Base-by-base conservation (phyloP, 495 filamentous ascomycete species). In the Massariosphaeria phaeospora region DNA sequence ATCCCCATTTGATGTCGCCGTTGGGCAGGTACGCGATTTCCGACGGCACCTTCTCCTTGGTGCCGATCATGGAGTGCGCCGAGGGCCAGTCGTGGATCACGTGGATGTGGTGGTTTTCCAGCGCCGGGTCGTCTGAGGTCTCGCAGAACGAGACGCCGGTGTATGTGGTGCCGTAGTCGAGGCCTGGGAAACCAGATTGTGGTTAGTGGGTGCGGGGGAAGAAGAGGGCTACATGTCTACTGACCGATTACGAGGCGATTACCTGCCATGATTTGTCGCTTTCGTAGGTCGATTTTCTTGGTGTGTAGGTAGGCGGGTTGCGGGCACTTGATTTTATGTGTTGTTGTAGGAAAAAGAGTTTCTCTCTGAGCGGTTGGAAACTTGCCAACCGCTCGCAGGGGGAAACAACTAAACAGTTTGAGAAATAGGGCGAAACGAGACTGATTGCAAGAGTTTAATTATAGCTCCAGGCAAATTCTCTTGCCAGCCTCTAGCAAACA, bases 31-130 rank as follows among this genome's bases (percentile, higher is more conserved):
- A 52, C 3, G 41, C 43, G 15, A 59, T 48, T 23, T 59, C 55
- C 13, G 48, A 52, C n/a, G 55, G 48, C 3, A 59, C 55, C 23
- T 59, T 59, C 24, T 59, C 48, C 21, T 59, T 59, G 8, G 55
- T 59, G 11, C 55, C 55, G 13, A 59, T 18, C 48, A 41, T 36
- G 21, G 23, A 36, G 34, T 59, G 55, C 2, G 41, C 29, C 11
- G 40, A 13, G 4, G 55, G 48, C 55, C 55, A 59, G 42, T 59
- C 42, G 13, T 53, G 55, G 18, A 59, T 31, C 31, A 58, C 33
- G 13, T 52, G 27, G n/a, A 52, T 52, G 15, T 18, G 27, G 15
- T 18, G 27, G 12, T 46, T 25, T 8, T 44, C 41, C 6, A 18
- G 23, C 0, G 10, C 23, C 18, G 20, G 30, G n/a, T 17, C 27